A percentile compares a stretch with the other conserved stretches of the same genome.
These are phyloP conservation scores for Nemania sp. DNA, from an alignment of 2,329 filamentous ascomycete genomes.

Conservation along the genomic window DNA sequence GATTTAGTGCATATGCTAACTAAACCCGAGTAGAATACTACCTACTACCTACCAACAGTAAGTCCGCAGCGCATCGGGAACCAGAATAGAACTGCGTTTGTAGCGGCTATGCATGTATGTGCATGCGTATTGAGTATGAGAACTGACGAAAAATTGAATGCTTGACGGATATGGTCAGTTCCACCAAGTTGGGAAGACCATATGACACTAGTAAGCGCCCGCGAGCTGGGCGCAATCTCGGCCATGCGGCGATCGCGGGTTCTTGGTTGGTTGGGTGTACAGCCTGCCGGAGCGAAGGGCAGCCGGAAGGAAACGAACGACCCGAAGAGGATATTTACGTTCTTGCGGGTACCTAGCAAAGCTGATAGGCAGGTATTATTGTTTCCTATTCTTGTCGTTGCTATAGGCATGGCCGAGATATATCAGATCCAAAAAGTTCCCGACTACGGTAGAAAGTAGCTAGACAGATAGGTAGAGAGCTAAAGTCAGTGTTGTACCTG, in stretches of 20 bases:
- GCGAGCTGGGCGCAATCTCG: slow-evolving; percentile 26
- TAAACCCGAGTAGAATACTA: background rate
- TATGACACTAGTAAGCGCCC: slow-evolving; percentile 29
- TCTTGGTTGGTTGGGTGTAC: background rate
- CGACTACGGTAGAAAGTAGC: background rate
- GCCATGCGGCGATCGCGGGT: slow-evolving; percentile 25
- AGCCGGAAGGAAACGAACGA: background rate
- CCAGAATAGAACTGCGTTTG: slow-evolving; percentile 23
- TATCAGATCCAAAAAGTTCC: background rate
- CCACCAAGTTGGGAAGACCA: slow-evolving; percentile 9
- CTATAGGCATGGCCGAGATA: slow-evolving; percentile 1
- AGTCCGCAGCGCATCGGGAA: background rate
- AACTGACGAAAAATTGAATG: too few species aligned
- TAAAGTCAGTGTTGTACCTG: background rate
- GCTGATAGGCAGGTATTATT: background rate
- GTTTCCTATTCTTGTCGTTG: slow-evolving; percentile 11
- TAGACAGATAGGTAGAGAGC: too few species aligned
- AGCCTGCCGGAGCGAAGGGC: slow-evolving; percentile 7
- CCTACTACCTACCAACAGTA: too few species aligned
- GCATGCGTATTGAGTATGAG: too few species aligned
- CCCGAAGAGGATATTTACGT: background rate
- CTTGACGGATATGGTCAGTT: background rate
- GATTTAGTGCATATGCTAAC: slow-evolving; percentile 4
- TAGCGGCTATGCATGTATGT: slow-evolving; percentile 15
- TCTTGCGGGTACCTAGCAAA: background rate